These are phyloP conservation scores for Alternaria sp. DNA, from an alignment of 2,329 filamentous ascomycete species.

Conservation along the genomic window DNA sequence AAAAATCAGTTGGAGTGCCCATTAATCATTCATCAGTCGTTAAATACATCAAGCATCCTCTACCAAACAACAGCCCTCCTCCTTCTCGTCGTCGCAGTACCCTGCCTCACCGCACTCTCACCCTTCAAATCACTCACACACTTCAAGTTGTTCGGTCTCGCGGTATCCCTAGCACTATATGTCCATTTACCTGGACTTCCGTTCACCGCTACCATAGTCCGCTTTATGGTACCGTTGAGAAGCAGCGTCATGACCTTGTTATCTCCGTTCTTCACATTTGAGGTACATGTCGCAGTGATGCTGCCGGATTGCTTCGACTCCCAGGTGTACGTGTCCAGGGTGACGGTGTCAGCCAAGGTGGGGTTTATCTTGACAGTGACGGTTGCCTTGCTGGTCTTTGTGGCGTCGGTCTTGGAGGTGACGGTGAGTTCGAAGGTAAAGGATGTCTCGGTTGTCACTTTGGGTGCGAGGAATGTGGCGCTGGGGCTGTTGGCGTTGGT, in stretches of 20 bases:
- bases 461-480: conserved; percentile 32
- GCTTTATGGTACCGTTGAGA: conserved; percentile 29
- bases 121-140: conserved; percentile 34
- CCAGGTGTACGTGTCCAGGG: conserved; percentile 44
- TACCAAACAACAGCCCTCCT: conserved; percentile 7
- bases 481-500: conserved; percentile 26
- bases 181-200: conserved; percentile 36
- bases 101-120: conserved; percentile 27
- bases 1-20: neutral
- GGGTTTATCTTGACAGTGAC: conserved; percentile 38
- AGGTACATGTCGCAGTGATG: conserved; percentile 40
- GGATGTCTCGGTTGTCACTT: conserved; percentile 23
- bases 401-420: conserved; percentile 31
- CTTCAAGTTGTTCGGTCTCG: conserved; percentile 37
- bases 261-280: conserved; percentile 43
- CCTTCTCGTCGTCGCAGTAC: conserved; percentile 28
- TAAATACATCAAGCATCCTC: neutral
- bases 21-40: neutral
- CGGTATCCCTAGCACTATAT: conserved; percentile 30
- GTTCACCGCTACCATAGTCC: conserved; percentile 27
- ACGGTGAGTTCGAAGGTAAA: conserved; percentile 41
- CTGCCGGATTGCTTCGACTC: conserved; percentile 37
- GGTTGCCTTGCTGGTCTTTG: conserved; percentile 29
- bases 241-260: conserved; percentile 39
- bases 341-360: conserved; percentile 35